phyloP scores from a whole-genome alignment of 768 basidiomycete species.

The Boletus bicolor region DNA sequence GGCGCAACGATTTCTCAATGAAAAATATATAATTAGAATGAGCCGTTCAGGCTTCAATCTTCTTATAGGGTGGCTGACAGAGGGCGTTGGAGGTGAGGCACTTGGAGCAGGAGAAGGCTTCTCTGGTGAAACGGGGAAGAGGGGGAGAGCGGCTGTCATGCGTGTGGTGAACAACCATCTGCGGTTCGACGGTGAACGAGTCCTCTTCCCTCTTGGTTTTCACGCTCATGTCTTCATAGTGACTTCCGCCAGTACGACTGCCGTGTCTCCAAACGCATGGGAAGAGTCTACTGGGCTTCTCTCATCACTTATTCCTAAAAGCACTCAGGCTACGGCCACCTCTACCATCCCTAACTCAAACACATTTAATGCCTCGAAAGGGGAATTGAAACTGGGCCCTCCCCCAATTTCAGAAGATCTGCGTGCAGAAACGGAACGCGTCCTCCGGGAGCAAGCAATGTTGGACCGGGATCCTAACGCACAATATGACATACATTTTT shows the following conservation, averaged over 20 bases:
- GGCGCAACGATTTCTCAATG: conserved; percentile 81
- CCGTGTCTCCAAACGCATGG: conserved; percentile 65
- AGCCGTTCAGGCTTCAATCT: conserved; percentile 89
- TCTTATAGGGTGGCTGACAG: conserved; percentile 93
- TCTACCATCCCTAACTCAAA: conserved; percentile 55
- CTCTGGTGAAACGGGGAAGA: conserved; percentile 73
- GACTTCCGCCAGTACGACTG: conserved; percentile 63
- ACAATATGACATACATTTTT: conserved; percentile 60
- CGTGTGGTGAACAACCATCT: conserved; percentile 93
- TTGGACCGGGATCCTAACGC: conserved; percentile 64
- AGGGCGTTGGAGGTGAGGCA: conserved; percentile 85
- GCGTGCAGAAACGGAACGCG: conserved; percentile 73
- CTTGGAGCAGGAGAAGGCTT: conserved; percentile 77
- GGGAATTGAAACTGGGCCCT: conserved; percentile 82
- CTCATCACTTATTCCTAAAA: conserved; percentile 70
- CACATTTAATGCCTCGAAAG: conserved; percentile 73
- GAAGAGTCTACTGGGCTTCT: conserved; percentile 85
- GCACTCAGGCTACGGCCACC: conserved; percentile 37
- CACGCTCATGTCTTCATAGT: conserved; percentile 44
- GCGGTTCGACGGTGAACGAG: conserved; percentile 73
- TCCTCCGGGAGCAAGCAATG: conserved; percentile 78
- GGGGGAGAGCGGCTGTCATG: conserved; percentile 88
- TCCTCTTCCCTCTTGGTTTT: background rate
- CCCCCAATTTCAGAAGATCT: conserved; percentile 78
- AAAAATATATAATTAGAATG: conserved; percentile 89